Evolutionary conservation across 2,329 filamentous ascomycete genomes (phyloP), one percentile per base, ranked within the genome.

Genomic region (Leptographium procerum): DNA sequence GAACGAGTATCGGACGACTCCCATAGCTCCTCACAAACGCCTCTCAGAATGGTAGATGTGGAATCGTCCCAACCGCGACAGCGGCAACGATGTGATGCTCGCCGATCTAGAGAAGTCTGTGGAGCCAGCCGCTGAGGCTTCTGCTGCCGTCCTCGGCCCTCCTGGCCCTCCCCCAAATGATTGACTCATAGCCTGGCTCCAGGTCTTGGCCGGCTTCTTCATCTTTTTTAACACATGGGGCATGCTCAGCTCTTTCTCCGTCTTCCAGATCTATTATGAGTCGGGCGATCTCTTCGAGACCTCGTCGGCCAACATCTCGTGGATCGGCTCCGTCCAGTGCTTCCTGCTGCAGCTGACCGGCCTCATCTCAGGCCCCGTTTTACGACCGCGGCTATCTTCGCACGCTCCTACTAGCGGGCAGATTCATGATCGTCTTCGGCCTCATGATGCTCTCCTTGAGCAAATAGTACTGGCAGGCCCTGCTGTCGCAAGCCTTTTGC

Each of bases 221-320:
- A 72, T 82, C 52, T 78, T 80, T 63, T 79, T 83, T 66, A 82
- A 78, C 62, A 80, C 80, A 1, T 84, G 81, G 61, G 71, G 72
- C 1, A 64, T 73, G 3, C 58, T 70, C 36, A 71, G 66, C 59
- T 64, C 76, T 8, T 83, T 80, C 58, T 77, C 78, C 8, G 74
- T 78, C 2, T 84, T 79, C 62, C 79, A 84, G 62, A 75, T 75
- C 2, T 81, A 81, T 68, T 84, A 83, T 62, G 65, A 70, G 56
- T 70, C 68, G 36, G 47, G 47, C 22, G 22, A 57, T 10, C 60
- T 79, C 65, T 57, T 65, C 59, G 52, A 65, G 24, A 65, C 45
- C 36, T 65, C 59, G 56, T 66, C 59, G 47, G 69, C 71, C 0
- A 61, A 64, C 28, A 75, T 77, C 11, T 70, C 75, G 6, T 76